Evolutionary conservation across 805 yeast species (phyloP).

Genomic region (Cyberlindnera amylophila): DNA sequence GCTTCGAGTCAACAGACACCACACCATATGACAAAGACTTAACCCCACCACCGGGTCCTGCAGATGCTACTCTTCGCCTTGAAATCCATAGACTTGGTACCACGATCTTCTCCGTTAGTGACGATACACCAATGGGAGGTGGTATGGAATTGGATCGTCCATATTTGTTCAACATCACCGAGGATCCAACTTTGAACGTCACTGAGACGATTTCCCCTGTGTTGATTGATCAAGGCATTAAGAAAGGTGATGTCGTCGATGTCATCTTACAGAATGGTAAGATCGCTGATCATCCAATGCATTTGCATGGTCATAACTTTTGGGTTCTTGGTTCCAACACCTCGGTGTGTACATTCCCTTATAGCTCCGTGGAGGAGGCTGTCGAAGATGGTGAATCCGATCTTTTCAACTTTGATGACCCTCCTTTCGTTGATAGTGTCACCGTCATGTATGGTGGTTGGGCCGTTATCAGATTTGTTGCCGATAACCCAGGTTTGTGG

Average conservation of each 20-base stretch:
- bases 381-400: constrained; percentile 17
- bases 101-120: constrained; percentile 29
- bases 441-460: constrained; percentile 33
- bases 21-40: constrained; percentile 20
- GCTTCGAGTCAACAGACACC: constrained; percentile 17
- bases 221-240: constrained; percentile 17
- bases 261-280: constrained; percentile 30
- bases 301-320: constrained; percentile 35
- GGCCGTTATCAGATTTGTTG: constrained; percentile 31
- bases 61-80: constrained; percentile 29
- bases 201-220: constrained; percentile 9
- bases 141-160: constrained; percentile 31
- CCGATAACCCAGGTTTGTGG: constrained; percentile 26
- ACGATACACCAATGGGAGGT: constrained; percentile 18
- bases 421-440: constrained; percentile 23
- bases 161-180: constrained; percentile 23
- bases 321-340: constrained; percentile 29
- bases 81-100: constrained; percentile 31
- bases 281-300: constrained; percentile 33
- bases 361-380: constrained; percentile 28
- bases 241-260: constrained; percentile 32
- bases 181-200: constrained; percentile 10
- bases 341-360: constrained; percentile 25
- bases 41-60: constrained; percentile 17
- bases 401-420: constrained; percentile 19